These are phyloP conservation scores for Pyrus pyrifolia DNA, from an alignment of 306 rosid genomes.

Conservation along the genomic window DNA sequence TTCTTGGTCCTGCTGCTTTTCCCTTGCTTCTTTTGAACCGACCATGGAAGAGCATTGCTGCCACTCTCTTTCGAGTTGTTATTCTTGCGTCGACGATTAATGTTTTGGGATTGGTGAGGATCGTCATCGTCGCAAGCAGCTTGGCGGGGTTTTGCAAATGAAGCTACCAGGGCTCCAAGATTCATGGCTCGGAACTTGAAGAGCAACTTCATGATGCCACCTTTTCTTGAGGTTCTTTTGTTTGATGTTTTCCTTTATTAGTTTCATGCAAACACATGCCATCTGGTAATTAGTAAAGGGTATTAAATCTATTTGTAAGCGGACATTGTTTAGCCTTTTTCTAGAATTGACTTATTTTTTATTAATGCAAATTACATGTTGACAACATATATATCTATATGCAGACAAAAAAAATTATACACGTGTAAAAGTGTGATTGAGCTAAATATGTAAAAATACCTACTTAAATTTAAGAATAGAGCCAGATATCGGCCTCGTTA, in stretches of 20 bases:
- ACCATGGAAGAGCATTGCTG: background rate
- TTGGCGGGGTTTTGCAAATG: constrained; percentile 26
- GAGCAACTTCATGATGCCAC: constrained; percentile 37
- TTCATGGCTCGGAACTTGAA: constrained; percentile 38
- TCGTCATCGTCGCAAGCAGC: background rate
- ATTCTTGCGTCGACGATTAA: background rate
- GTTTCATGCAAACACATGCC: background rate
- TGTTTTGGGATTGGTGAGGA: background rate
- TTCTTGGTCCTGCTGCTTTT: background rate
- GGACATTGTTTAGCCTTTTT: background rate
- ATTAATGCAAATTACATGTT: no score
- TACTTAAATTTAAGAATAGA: background rate
- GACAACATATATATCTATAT: no score
- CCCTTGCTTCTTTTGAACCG: background rate
- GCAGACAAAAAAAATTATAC: no score
- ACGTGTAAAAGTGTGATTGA: background rate
- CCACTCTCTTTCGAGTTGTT: background rate
- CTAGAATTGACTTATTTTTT: no score
- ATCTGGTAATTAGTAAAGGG: background rate
- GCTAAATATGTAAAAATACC: no score
- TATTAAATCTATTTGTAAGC: background rate
- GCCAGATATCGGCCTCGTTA: background rate
- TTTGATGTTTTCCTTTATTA: constrained; percentile 22
- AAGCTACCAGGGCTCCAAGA: constrained; percentile 28
- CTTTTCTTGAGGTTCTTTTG: constrained; percentile 12